phyloP scores from a whole-genome alignment of 306 rosid genomes.

The Casuarina equisetifolia region DNA sequence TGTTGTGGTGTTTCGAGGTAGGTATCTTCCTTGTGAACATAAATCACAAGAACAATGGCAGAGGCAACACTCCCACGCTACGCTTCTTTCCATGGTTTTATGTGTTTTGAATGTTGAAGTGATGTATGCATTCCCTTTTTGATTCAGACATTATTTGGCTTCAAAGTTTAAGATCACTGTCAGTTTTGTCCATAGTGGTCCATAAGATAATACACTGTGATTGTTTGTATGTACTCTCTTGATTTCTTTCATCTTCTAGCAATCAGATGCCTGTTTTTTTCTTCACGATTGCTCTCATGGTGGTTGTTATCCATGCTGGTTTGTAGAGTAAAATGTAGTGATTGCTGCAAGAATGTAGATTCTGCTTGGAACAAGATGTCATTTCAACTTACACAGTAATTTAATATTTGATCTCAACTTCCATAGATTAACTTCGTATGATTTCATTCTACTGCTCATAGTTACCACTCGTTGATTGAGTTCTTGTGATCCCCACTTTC shows the following conservation, averaged over 20 bases:
- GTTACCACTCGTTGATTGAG: no score
- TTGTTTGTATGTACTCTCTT: background rate
- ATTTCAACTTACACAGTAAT: no score
- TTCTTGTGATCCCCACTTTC: no score
- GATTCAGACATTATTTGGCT: background rate
- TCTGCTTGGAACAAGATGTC: no score
- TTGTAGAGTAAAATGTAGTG: background rate
- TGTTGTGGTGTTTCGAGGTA: conserved; percentile 5
- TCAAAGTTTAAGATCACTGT: conserved; percentile 19
- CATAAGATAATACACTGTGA: conserved; percentile 6
- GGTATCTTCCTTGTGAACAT: background rate
- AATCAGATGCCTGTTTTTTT: background rate
- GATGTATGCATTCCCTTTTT: conserved; percentile 19
- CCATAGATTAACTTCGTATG: no score
- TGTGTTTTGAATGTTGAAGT: conserved; percentile 5
- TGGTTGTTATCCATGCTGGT: background rate
- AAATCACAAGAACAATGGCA: conserved; percentile 1
- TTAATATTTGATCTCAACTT: no score
- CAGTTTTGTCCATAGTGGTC: conserved; percentile 19
- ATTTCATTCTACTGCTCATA: no score
- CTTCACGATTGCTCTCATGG: background rate
- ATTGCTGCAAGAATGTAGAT: no score
- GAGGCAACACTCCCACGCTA: background rate
- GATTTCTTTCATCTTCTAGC: background rate
- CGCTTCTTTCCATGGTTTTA: conserved; percentile 3